A percentile compares a stretch with the other conserved stretches of the same genome.
These are phyloP conservation scores for Chloranthus sessilifolius DNA, from an alignment of 164 flowering plant species.

Conservation along the genomic window DNA sequence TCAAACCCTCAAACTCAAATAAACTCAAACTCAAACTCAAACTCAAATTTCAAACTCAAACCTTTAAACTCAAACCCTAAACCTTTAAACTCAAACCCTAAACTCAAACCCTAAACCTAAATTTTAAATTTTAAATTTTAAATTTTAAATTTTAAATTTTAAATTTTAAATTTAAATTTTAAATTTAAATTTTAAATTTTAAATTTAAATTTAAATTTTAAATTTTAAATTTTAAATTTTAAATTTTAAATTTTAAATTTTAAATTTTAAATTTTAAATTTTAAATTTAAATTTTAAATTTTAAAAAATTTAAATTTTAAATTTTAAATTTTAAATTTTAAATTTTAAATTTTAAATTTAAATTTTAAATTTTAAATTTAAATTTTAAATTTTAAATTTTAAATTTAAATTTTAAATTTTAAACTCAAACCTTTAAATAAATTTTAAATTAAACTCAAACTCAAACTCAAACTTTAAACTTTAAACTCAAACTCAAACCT, in stretches of 20 bases:
- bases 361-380: constrained; percentile 10
- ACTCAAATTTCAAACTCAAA: constrained; percentile 8
- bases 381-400: no score
- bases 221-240: constrained; percentile 8
- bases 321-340: constrained; percentile 14
- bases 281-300: constrained; percentile 1
- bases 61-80: constrained; percentile 7
- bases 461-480: constrained; percentile 8
- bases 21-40: constrained; percentile 8
- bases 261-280: constrained; percentile 5
- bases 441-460: no score
- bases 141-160: constrained; percentile 1
- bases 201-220: background rate
- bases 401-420: constrained; percentile 1
- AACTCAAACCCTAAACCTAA: constrained; percentile 10
- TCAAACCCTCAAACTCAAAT: constrained; percentile 12
- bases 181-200: background rate
- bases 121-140: no score
- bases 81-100: constrained; percentile 11
- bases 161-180: background rate
- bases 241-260: constrained; percentile 6
- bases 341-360: constrained; percentile 15
- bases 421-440: constrained; percentile 1
- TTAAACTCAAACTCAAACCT: background rate
- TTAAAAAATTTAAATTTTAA: constrained; percentile 14